Conservation (phyloP, 2,329 filamentous ascomycete species). For the Monilinia vaccinii-corymbosi region DNA sequence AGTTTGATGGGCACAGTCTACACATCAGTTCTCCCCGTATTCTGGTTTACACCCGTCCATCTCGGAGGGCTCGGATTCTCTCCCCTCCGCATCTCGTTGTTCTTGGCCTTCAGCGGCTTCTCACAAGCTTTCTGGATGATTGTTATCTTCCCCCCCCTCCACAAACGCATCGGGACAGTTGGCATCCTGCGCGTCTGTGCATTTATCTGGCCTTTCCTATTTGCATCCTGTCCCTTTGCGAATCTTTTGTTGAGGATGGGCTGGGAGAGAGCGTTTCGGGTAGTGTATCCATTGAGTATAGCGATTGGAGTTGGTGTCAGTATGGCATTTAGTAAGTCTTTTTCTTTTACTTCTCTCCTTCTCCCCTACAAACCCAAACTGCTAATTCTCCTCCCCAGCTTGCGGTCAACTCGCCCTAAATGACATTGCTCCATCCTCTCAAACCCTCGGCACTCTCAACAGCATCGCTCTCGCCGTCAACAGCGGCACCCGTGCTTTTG, state of each 20-base stretch:
- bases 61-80: slow-evolving; percentile 59
- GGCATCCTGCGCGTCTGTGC: slow-evolving; percentile 52
- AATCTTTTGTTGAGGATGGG: slow-evolving; percentile 46
- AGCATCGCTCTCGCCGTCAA: slow-evolving; percentile 53
- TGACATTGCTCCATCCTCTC: slow-evolving; percentile 57
- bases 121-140: slow-evolving; percentile 66
- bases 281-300: slow-evolving; percentile 36
- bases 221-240: slow-evolving; percentile 43
- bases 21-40: slow-evolving; percentile 61
- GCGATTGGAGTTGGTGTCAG: slow-evolving; percentile 43
- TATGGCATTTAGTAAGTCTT: slow-evolving; percentile 41
- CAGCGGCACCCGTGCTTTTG: slow-evolving; percentile 54
- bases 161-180: slow-evolving; percentile 57
- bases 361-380: not conserved
- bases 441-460: slow-evolving; percentile 62
- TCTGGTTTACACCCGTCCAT: slow-evolving; percentile 52
- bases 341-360: slow-evolving; percentile 41
- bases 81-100: slow-evolving; percentile 53
- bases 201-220: slow-evolving; percentile 55
- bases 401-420: slow-evolving; percentile 66
- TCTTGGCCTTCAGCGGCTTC: slow-evolving; percentile 55
- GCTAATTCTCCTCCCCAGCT: slow-evolving; percentile 39
- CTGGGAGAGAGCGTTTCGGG: slow-evolving; percentile 30
- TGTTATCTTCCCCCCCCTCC: slow-evolving; percentile 58
- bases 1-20: slow-evolving; percentile 63